Conservation (phyloP, 495 filamentous ascomycete genomes). For the Extremus antarcticus region DNA sequence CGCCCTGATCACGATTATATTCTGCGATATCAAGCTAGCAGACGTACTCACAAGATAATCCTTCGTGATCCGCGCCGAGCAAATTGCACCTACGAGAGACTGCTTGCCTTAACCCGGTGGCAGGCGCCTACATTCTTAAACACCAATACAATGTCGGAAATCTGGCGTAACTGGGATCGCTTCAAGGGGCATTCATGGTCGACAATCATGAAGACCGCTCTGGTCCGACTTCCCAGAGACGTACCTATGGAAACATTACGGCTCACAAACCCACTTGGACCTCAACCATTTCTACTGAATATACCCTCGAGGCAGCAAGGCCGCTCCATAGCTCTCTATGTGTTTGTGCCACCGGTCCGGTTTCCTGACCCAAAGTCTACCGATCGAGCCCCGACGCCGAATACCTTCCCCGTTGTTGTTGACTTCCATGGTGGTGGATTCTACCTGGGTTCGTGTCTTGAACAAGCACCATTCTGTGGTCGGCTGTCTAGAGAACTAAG, state of each 20-base stretch:
- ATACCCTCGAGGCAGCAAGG: conserved; percentile 12
- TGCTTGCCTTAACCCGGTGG: neutral
- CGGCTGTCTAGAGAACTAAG: conserved; percentile 12
- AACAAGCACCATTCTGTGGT: conserved; percentile 17
- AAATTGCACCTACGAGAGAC: neutral
- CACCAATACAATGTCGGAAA: neutral
- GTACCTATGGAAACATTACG: conserved; percentile 8
- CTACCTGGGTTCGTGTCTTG: conserved; percentile 13
- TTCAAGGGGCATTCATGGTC: conserved; percentile 8
- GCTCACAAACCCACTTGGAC: conserved; percentile 7
- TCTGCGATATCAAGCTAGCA: neutral
- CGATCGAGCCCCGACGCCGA: conserved; percentile 5
- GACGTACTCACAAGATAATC: neutral
- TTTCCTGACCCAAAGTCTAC: conserved; percentile 3
- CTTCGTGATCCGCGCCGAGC: no score
- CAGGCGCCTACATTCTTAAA: neutral
- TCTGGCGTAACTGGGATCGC: neutral
- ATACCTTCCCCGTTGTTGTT: conserved; percentile 14
- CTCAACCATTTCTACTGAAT: conserved; percentile 10
- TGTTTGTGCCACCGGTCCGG: conserved; percentile 13
- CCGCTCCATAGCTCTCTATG: conserved; percentile 7
- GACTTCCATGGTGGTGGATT: conserved; percentile 22
- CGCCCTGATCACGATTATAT: neutral
- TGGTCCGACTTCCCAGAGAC: conserved; percentile 10
- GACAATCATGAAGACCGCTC: conserved; percentile 11